Conservation (phyloP, 768 basidiomycete genomes). For the Boletus rubescentipes region DNA sequence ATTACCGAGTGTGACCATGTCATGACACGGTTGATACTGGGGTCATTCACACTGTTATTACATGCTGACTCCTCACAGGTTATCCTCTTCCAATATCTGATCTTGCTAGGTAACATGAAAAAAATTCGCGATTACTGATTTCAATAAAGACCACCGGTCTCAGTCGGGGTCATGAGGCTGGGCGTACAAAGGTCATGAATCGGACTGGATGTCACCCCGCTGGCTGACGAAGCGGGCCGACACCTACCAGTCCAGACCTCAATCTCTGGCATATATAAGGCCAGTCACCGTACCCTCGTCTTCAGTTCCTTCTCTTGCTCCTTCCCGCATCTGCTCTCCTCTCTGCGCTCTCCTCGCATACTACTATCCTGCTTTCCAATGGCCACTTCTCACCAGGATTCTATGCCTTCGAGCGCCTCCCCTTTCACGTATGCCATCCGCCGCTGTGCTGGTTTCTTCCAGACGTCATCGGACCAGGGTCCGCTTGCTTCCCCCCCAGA, state of each 20-base stretch:
- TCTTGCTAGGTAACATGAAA: slow-evolving; percentile 1
- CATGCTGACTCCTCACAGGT: neutral
- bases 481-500: neutral
- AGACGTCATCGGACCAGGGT: neutral
- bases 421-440: neutral
- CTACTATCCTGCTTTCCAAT: slow-evolving; percentile 5
- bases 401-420: neutral
- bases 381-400: neutral
- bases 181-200: too few species aligned
- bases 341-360: neutral
- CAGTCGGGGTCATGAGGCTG: neutral
- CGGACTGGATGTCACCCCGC: neutral
- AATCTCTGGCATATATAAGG: slow-evolving; percentile 9
- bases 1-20: slow-evolving; percentile 1
- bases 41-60: neutral
- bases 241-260: neutral
- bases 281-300: neutral
- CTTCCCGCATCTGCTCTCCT: neutral
- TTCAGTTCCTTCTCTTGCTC: slow-evolving; percentile 1
- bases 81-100: neutral
- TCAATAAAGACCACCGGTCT: neutral
- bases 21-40: neutral
- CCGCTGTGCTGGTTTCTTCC: neutral
- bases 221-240: neutral
- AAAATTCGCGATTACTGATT: neutral